phyloP scores from a whole-genome alignment of 192 early-diverging fungal genomes.

The Chytriomyces hyalinus region DNA sequence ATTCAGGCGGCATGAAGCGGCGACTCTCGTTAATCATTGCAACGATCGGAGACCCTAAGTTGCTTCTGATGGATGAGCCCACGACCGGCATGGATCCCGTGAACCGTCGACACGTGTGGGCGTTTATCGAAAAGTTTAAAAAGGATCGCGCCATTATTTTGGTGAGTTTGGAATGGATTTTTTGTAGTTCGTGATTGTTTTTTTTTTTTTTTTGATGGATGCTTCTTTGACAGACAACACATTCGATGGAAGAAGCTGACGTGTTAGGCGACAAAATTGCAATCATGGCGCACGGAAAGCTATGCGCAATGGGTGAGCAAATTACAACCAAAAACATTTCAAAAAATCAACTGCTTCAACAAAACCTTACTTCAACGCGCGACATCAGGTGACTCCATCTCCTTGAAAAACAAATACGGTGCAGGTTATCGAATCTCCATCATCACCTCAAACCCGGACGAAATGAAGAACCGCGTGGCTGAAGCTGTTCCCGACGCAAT shows the following conservation, averaged over 20 bases:
- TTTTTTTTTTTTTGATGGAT: background rate
- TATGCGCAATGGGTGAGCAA: conserved; percentile 51
- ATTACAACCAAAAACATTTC: conserved; percentile 54
- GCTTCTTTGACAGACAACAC: conserved; percentile 52
- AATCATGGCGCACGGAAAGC: conserved; percentile 71
- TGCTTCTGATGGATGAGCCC: conserved; percentile 64
- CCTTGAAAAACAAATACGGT: conserved; percentile 75
- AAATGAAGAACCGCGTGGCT: conserved; percentile 54
- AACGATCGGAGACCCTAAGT: conserved; percentile 70
- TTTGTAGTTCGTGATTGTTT: no score
- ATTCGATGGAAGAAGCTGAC: conserved; percentile 74
- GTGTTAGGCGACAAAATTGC: conserved; percentile 65
- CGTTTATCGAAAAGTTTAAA: conserved; percentile 66
- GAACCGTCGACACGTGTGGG: conserved; percentile 65
- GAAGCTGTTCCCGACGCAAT: conserved; percentile 50
- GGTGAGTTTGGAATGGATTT: background rate
- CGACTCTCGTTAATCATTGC: conserved; percentile 71
- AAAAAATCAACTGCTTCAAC: conserved; percentile 50
- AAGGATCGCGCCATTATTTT: conserved; percentile 56
- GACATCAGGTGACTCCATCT: conserved; percentile 66
- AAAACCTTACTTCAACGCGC: conserved; percentile 47
- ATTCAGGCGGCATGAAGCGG: conserved; percentile 76
- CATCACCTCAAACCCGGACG: conserved; percentile 49
- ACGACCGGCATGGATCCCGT: conserved; percentile 63
- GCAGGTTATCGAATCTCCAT: conserved; percentile 71